Base-by-base conservation (phyloP, 2,329 filamentous ascomycete genomes). In the Ophioceras dolichostomum region DNA sequence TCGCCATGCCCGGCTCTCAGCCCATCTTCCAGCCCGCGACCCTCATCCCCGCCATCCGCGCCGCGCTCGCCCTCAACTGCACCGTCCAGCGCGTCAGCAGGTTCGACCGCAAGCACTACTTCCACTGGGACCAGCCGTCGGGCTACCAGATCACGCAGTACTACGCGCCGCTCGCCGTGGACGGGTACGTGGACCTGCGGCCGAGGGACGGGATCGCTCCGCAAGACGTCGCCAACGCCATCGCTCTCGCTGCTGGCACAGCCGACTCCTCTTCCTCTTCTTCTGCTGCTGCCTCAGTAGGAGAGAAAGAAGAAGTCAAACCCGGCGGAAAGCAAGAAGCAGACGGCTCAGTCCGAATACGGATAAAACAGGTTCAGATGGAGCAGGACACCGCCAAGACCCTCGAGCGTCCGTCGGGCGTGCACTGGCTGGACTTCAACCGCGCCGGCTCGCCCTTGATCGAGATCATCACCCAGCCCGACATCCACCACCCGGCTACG, bases 131-230 rank as follows among this genome's bases (percentile, higher is more conserved):
- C 57, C 91, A 98, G 58, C 91, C 91, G 1, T 74, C 85, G 0
- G 91, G 91, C 0, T 98, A 98, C 58, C 91, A 98, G 58, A 94
- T 98, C 44, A 98, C 91, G 2, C 91, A 98, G 54, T 96, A 89
- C 62, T 95, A 96, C 56, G 64, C 76, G 40, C 76, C 77, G 0
- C 76, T 81, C 46, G 77, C 77, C 1, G 75, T 68, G 42, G 68
- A 86, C 48, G 91, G 91, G 2, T 60, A 65, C 28, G 65, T 96
- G n/a, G 71, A 67, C 1, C 65, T 98, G 5, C 73, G 70, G 28
- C 61, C 73, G 4, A 70, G 86, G 40, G 89, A 95, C 52, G 88
- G 87, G 1, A 84, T 94, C 43, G 79, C 80, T 1, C 66, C 74
- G 1, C 72, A 83, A 48, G 81, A 87, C 48, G 61, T 68, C n/a